Evolutionary conservation across 1,284 basidiomycete genomes (phyloP), one percentile per base, ranked within the genome.

Genomic region (Wolfiporia cocos): DNA sequence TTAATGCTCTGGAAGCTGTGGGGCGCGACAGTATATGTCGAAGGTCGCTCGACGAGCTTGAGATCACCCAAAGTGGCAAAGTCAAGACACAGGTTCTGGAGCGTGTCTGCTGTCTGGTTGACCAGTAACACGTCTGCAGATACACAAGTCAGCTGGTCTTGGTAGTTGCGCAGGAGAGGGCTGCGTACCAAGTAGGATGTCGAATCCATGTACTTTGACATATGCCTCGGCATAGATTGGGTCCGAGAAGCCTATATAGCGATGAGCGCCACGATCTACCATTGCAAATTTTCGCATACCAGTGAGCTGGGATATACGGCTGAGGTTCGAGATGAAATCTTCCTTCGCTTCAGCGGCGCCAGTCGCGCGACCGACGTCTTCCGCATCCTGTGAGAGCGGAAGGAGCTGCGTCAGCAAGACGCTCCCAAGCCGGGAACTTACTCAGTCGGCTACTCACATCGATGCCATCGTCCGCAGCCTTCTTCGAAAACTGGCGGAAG

Each of bases 1-100:
- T 98, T 98, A 71, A 99, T 92, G 61, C 86, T 93, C 66, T 98
- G 96, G 86, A 98, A 99, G 24, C 88, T 90, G 59, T 98, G 92
- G 0, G 95, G 95, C 0, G 83, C 95, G 33, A 99, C 78, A 0
- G 94, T 99, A 61, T 95, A 88, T 10, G 92, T 83, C 2, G 89
- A 75, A 1, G 96, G 95, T 19, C 95, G 78, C 64, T 99, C 96
- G 12, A 99, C 93, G 12, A 99, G 83, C 65, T 98, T 98, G 38
- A 99, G 76, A 60, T 99, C 96, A 26, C 96, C 96, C 1, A 99
- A 73, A 1, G 95, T 99, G 0, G 96, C 94, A 56, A 99, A 98
- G 64, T 99, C 96, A 46, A 99, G 78, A 53, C 92, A 94, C 3
- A 99, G 78, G 62, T 98, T 99, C 65, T 98, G 95, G 36, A 99